These are phyloP conservation scores for Sugiyamaella paludigena DNA, from an alignment of 1,139 yeast genomes.

Conservation along the genomic window DNA sequence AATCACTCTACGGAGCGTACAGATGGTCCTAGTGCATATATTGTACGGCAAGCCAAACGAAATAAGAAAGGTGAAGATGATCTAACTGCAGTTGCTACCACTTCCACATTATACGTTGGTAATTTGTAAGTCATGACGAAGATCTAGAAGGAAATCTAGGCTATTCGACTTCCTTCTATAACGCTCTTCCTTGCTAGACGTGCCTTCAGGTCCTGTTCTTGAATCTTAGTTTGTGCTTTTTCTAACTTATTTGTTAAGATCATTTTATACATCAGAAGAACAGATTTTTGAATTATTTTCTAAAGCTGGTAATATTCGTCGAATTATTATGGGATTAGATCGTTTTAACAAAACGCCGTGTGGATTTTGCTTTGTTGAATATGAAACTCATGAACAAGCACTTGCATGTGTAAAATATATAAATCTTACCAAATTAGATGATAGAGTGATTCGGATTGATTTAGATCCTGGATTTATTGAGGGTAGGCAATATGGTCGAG, in stretches of 20 bases:
- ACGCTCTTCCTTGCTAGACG: no score
- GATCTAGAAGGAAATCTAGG: background rate
- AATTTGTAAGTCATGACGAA: constrained; percentile 44
- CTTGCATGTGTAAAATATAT: constrained; percentile 77
- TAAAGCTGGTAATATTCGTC: constrained; percentile 65
- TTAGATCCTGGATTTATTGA: constrained; percentile 93
- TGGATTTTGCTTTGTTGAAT: constrained; percentile 91
- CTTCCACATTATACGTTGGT: constrained; percentile 84
- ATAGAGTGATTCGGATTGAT: constrained; percentile 75
- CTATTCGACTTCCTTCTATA: background rate
- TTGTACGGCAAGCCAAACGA: constrained; percentile 68
- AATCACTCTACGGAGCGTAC: constrained; percentile 59
- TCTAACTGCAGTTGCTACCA: constrained; percentile 58
- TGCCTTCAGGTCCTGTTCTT: no score
- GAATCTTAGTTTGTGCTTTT: background rate
- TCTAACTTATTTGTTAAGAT: constrained; percentile 27
- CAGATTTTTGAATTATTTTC: constrained; percentile 83
- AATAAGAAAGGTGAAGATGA: constrained; percentile 49
- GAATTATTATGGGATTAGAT: constrained; percentile 91
- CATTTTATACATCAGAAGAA: constrained; percentile 90
- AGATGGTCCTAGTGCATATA: constrained; percentile 75
- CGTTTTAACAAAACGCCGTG: constrained; percentile 87
- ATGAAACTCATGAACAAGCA: constrained; percentile 63
- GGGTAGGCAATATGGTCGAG: constrained; percentile 94
- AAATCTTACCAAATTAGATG: constrained; percentile 78